These are phyloP conservation scores for Solanum lignicaule DNA, from an alignment of 257 asterid genomes.

Conservation along the genomic window DNA sequence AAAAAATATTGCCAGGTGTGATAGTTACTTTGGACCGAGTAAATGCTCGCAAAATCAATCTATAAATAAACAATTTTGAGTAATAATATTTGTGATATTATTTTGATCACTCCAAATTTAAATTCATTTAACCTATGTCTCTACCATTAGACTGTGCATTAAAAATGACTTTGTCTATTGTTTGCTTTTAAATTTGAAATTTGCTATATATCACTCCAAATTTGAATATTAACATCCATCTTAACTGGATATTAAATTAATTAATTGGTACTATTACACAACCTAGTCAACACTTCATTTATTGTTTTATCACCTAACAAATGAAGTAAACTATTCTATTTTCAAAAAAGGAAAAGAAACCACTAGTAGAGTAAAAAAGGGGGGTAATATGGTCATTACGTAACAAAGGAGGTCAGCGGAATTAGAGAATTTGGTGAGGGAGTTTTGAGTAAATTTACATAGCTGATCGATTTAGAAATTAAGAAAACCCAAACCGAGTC, in stretches of 20 bases:
- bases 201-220: too few relatives aligned
- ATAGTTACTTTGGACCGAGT: too few relatives aligned
- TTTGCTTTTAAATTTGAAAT: neutral
- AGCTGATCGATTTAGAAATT: neutral
- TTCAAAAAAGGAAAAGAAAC: neutral
- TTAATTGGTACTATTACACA: neutral
- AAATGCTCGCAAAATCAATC: too few relatives aligned
- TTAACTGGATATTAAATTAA: neutral
- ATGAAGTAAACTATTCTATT: neutral
- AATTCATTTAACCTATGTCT: neutral
- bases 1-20: fast-evolving
- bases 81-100: too few relatives aligned
- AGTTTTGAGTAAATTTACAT: neutral
- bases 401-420: neutral
- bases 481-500: neutral
- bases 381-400: neutral
- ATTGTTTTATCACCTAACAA: neutral
- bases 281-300: neutral
- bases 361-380: neutral
- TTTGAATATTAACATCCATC: neutral
- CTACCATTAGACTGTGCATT: neutral
- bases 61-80: neutral
- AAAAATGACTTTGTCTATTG: neutral
- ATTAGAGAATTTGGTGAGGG: neutral
- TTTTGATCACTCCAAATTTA: too few relatives aligned